Evolutionary conservation across 139 green algal genomes (phyloP).

Genomic region (Coelastrella sp.): DNA sequence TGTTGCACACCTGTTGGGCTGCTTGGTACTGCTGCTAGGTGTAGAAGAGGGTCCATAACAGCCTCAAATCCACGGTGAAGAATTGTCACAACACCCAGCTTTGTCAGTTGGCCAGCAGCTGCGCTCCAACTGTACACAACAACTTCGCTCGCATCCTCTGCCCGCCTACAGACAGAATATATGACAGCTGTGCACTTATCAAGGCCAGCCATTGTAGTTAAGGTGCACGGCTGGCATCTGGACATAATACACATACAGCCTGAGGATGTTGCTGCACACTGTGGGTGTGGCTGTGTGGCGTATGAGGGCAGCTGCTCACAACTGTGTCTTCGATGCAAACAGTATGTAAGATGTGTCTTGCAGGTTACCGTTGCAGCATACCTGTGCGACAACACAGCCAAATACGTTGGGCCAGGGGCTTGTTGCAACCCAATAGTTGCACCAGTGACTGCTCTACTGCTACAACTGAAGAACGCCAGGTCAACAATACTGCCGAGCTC

Average conservation of each 20-base stretch:
- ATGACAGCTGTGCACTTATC: no score
- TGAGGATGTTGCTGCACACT: no score
- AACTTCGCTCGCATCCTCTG: conserved; percentile 20
- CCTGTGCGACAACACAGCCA: conserved; percentile 32
- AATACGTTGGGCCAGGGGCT: not conserved
- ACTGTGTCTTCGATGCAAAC: no score
- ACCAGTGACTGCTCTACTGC: not conserved
- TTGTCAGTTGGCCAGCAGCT: not conserved
- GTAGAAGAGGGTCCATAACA: not conserved
- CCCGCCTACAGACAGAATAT: not conserved
- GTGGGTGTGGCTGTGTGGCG: no score
- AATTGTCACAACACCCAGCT: not conserved
- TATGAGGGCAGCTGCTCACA: no score
- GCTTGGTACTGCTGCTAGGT: conserved; percentile 4
- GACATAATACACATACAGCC: no score
- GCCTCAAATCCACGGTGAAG: not conserved
- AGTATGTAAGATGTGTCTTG: no score
- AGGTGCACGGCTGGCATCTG: no score
- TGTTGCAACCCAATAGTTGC: no score
- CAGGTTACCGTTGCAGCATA: not conserved
- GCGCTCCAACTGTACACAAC: not conserved
- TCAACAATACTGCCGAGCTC: conserved; percentile 7
- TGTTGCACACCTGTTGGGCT: not conserved
- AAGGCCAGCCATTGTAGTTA: no score
- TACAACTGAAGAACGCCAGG: not conserved